Evolutionary conservation across 1,284 basidiomycete species (phyloP), one percentile per base, ranked within the genome.

Genomic region (Lentinus polychrous): DNA sequence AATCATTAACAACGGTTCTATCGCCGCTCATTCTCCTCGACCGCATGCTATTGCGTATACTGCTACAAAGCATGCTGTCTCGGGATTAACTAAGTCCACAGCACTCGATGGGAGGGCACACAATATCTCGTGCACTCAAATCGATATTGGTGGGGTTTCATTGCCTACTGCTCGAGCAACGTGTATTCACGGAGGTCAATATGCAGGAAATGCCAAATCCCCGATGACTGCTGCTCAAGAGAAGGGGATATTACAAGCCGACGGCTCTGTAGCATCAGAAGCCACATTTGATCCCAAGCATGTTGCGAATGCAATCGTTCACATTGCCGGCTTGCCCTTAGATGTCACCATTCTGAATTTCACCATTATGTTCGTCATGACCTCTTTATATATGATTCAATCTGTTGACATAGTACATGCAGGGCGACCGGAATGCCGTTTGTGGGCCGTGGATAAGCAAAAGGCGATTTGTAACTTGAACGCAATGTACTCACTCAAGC

Each of bases 1-100:
- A 11, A 87, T 93, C 56, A 85, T 92, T 66, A 92, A 91, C 68
- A 91, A 91, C 55, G 87, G 88, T 6, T 88, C 83, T 34, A 76
- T 92, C 48, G 80, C 86, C 0, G 86, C 88, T 0, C 77, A 84
- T 53, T 72, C 79, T 1, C 89, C 90, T 1, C 75, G 90, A 23
- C 86, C 85, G 2, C 66, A 79, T 56, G 75, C 80, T 0, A 69
- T 71, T 4, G 75, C 86, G 0, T 91, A 92, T 62, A 84, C 86
- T 0, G 69, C 79, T 35, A 83, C 86, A 5, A 92, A 92, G 63
- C 88, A 92, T 58, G 90, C 84, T 1, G 78, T 91, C 45, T 65
- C 72, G 0, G 90, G 90, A 0, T 64, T 92, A 11, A 90, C 89
- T 3, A 86, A 84, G 63, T 78, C 74, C 37, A 84, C 81, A 2